These are phyloP conservation scores for Colletotrichum tabaci DNA, from an alignment of 2,329 filamentous ascomycete genomes.

Conservation along the genomic window DNA sequence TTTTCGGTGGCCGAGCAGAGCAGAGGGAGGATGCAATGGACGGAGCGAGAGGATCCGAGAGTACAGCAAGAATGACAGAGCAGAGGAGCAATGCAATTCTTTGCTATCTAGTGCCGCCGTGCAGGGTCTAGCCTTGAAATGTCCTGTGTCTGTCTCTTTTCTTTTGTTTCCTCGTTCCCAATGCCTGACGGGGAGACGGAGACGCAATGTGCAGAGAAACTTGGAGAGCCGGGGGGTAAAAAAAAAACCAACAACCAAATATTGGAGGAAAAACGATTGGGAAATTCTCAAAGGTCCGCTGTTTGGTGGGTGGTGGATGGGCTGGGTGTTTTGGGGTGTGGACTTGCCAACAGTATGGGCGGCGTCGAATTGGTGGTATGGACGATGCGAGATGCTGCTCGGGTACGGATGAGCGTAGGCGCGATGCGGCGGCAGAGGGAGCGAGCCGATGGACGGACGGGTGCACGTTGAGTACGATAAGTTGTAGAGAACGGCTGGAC, in stretches of 20 bases:
- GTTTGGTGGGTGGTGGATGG: neutral
- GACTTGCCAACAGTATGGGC: slow-evolving; percentile 20
- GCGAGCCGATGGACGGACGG: slow-evolving; percentile 7
- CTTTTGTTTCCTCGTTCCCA: slow-evolving; percentile 19
- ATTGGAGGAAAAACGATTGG: too few species aligned
- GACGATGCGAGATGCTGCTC: slow-evolving; percentile 1
- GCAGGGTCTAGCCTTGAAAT: slow-evolving; percentile 21
- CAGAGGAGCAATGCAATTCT: slow-evolving; percentile 13
- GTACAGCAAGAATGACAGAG: slow-evolving; percentile 27
- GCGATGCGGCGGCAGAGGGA: slow-evolving; percentile 1
- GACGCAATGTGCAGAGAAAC: slow-evolving; percentile 24
- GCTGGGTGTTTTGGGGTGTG: neutral
- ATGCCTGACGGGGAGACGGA: slow-evolving; percentile 17
- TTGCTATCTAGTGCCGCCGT: slow-evolving; percentile 6
- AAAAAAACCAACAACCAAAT: neutral
- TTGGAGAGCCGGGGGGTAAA: too few species aligned
- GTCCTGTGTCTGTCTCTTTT: slow-evolving; percentile 8
- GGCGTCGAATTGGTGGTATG: slow-evolving; percentile 13
- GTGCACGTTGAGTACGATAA: slow-evolving; percentile 29
- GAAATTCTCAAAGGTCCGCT: neutral
- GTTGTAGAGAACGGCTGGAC: slow-evolving; percentile 37
- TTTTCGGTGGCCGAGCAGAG: slow-evolving; percentile 41
- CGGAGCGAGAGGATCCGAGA: slow-evolving; percentile 34
- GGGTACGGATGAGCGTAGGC: slow-evolving; percentile 1
- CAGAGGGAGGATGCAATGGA: slow-evolving; percentile 2